Percentiles rank a stretch among this genome's conserved stretches.
phyloP scores from a whole-genome alignment of 192 early-diverging fungal species.

The Dimargaris cristalligena region DNA sequence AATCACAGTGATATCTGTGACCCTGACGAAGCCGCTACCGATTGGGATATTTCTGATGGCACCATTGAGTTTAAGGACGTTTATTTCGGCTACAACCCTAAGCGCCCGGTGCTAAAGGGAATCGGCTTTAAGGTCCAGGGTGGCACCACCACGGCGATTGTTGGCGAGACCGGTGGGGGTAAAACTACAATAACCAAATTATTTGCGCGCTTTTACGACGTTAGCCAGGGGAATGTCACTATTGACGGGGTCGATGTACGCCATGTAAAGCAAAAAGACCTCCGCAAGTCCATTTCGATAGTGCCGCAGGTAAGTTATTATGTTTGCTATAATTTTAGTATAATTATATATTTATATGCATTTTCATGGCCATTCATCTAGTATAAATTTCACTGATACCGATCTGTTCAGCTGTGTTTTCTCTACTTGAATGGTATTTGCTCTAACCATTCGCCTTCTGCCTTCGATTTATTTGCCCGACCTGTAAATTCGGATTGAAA shows the following conservation, averaged over 20 bases:
- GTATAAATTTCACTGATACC: not conserved
- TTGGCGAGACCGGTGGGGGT: conserved; percentile 2
- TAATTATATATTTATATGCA: not conserved
- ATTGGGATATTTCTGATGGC: not conserved
- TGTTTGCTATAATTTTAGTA: too few species aligned
- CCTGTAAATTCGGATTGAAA: not conserved
- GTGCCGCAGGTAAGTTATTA: conserved; percentile 59
- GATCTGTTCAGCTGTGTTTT: not conserved
- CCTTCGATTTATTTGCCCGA: not conserved
- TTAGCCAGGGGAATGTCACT: conserved; percentile 37
- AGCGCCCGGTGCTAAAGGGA: not conserved
- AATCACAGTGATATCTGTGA: not conserved
- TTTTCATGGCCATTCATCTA: not conserved
- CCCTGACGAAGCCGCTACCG: not conserved
- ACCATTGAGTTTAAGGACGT: conserved; percentile 5
- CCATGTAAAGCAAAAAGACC: conserved; percentile 38
- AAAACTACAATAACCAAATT: conserved; percentile 43
- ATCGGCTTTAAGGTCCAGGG: conserved; percentile 3
- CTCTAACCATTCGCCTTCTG: not conserved
- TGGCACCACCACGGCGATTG: conserved; percentile 8
- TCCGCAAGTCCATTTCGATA: conserved; percentile 56
- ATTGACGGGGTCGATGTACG: conserved; percentile 69
- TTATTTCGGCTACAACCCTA: conserved; percentile 11
- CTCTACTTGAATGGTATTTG: not conserved
- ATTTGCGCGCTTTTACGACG: conserved; percentile 68